Evolutionary conservation across 768 basidiomycete genomes (phyloP).

Genomic region (Collybiopsis luxurians): DNA sequence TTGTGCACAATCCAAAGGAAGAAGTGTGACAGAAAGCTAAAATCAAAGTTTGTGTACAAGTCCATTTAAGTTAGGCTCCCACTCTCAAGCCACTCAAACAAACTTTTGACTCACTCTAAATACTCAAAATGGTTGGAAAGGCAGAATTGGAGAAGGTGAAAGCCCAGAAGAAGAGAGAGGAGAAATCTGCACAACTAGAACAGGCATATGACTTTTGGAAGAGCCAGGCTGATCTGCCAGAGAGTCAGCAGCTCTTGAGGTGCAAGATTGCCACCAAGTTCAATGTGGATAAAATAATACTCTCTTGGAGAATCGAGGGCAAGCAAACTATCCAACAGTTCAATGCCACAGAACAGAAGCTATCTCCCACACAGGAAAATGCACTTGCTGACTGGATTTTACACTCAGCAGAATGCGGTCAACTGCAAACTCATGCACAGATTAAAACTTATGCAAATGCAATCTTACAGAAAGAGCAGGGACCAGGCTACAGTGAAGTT

Average conservation of each 20-base stretch:
- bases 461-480: conserved; percentile 16
- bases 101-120: no score
- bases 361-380: conserved; percentile 24
- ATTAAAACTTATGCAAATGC: conserved; percentile 24
- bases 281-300: neutral
- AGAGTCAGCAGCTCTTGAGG: neutral
- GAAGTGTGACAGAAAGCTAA: no score
- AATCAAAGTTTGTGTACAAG: no score
- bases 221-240: neutral
- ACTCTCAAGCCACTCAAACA: no score
- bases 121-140: neutral
- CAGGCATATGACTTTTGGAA: no score
- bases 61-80: no score
- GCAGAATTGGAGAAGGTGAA: neutral
- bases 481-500: conserved; percentile 15
- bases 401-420: conserved; percentile 23
- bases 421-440: conserved; percentile 17
- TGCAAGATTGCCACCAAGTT: neutral
- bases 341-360: conserved; percentile 14
- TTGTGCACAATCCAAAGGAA: no score
- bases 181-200: neutral
- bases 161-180: neutral
- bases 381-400: conserved; percentile 27
- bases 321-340: neutral
- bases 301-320: neutral